Evolutionary conservation across 495 filamentous ascomycete species (phyloP), one percentile per base, ranked within the genome.

Genomic region (Cercophora scortea): DNA sequence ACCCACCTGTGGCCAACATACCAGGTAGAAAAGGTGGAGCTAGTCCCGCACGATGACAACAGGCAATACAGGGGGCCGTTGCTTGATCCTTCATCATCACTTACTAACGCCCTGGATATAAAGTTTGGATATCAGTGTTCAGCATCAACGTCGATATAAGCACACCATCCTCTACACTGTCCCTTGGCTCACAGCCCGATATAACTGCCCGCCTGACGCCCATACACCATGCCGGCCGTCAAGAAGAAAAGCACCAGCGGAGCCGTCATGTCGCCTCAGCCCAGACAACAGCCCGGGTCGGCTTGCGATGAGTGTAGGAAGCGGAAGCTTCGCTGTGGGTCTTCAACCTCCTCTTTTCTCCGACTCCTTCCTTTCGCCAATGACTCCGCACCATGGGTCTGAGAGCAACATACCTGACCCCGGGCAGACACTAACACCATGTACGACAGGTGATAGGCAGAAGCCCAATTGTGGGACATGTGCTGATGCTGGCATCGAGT

Each of bases 381-480:
- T 8, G 3, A 18, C 15, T 15, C 16, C 11, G 8, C 8, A 42
- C 15, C 8, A 15, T 42, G 41, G 15, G 11, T 42, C 13, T 16
- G 41, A 8, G 38, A 42, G 8, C 39, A 8, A n/a, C 39, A 3
- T 43, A 18, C 33, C 38, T 16, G 7, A 6, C 5, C 38, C 36
- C 42, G 19, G 5, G 7, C 8, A 35, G 25, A 16, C 42, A 35
- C 48, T 41, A 47, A 57, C 49, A 34, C 8, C 35, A 46, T 34
- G 10, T 18, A 9, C 19, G 7, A 25, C 33, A 61, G 57, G 75
- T 60, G 78, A 82, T 56, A 67, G 78, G 33, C 68, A 75, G 32
- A 71, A 71, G 9, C 77, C 78, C 10, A 64, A 63, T 52, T 81
- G 79, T 59, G 66, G 73, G 33, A 72, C 73, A 1, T 82, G 76